Evolutionary conservation across 495 filamentous ascomycete genomes (phyloP).

Genomic region (Rhizodiscina lignyota): DNA sequence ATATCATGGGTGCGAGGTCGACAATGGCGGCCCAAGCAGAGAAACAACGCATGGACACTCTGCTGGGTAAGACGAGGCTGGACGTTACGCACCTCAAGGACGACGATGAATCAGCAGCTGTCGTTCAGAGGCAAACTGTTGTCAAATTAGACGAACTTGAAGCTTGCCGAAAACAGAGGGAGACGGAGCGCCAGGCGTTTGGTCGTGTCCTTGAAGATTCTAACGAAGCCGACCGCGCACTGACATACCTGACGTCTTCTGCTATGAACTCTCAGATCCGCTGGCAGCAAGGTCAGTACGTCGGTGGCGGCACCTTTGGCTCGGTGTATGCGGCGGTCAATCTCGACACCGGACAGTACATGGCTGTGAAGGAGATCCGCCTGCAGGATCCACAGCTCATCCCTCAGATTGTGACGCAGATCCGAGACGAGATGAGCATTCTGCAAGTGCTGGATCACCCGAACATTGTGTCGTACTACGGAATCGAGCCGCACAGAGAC

Average conservation of each 20-base stretch:
- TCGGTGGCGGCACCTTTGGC: slow-evolving; percentile 92
- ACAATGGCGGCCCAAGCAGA: slow-evolving; percentile 86
- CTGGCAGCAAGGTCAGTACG: slow-evolving; percentile 96
- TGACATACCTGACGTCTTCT: slow-evolving; percentile 83
- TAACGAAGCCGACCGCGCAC: slow-evolving; percentile 85
- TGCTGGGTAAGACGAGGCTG: slow-evolving; percentile 57
- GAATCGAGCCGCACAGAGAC: slow-evolving; percentile 94
- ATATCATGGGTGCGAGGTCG: slow-evolving; percentile 94
- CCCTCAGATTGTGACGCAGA: slow-evolving; percentile 80
- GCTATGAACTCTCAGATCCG: slow-evolving; percentile 87
- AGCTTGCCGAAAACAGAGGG: slow-evolving; percentile 54
- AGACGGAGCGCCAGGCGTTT: slow-evolving; percentile 76
- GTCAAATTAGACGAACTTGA: slow-evolving; percentile 58
- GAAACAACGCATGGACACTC: slow-evolving; percentile 60
- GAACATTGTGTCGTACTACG: slow-evolving; percentile 93
- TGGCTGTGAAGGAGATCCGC: slow-evolving; percentile 98
- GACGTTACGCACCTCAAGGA: slow-evolving; percentile 61
- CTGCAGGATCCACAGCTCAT: slow-evolving; percentile 94
- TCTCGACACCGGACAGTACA: slow-evolving; percentile 81
- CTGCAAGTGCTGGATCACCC: slow-evolving; percentile 90
- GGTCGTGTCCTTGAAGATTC: slow-evolving; percentile 83
- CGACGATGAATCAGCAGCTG: slow-evolving; percentile 65
- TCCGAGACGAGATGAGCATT: slow-evolving; percentile 93
- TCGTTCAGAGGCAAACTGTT: slow-evolving; percentile 57
- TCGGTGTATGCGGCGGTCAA: slow-evolving; percentile 97